These are phyloP conservation scores for Hymenoscyphus infarciens DNA, from an alignment of 2,329 filamentous ascomycete species.

Conservation along the genomic window DNA sequence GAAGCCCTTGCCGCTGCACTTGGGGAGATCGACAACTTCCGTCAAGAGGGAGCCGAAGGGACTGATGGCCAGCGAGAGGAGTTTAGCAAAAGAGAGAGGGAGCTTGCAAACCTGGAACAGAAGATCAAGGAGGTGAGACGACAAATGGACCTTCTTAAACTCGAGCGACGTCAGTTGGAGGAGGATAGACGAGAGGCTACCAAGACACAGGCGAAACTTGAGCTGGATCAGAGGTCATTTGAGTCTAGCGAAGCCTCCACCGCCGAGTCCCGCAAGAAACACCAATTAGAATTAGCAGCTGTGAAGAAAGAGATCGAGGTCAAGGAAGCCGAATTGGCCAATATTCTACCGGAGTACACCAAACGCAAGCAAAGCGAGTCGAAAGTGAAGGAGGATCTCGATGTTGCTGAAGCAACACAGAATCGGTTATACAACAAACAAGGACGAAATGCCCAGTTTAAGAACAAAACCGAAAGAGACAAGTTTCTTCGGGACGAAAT, in stretches of 20 bases:
- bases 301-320: conserved; percentile 71
- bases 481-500: conserved; percentile 78
- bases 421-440: conserved; percentile 89
- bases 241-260: conserved; percentile 78
- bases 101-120: conserved; percentile 70
- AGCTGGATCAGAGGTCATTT: conserved; percentile 78
- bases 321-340: conserved; percentile 72
- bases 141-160: conserved; percentile 76
- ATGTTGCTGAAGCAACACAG: conserved; percentile 69
- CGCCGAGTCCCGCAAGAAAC: conserved; percentile 67
- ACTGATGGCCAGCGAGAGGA: conserved; percentile 76
- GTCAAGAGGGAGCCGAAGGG: conserved; percentile 78
- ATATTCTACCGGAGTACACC: conserved; percentile 74
- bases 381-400: conserved; percentile 66
- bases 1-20: conserved; percentile 72
- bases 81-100: conserved; percentile 75
- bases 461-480: conserved; percentile 84
- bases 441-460: conserved; percentile 81
- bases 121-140: conserved; percentile 78
- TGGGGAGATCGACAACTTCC: conserved; percentile 76
- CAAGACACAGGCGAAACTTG: conserved; percentile 76
- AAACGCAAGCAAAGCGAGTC: conserved; percentile 70
- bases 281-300: conserved; percentile 66
- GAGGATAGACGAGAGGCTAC: conserved; percentile 82
- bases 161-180: conserved; percentile 84